Evolutionary conservation across 305 asterid genomes (phyloP).

Genomic region (Solanum aculeatissimum): DNA sequence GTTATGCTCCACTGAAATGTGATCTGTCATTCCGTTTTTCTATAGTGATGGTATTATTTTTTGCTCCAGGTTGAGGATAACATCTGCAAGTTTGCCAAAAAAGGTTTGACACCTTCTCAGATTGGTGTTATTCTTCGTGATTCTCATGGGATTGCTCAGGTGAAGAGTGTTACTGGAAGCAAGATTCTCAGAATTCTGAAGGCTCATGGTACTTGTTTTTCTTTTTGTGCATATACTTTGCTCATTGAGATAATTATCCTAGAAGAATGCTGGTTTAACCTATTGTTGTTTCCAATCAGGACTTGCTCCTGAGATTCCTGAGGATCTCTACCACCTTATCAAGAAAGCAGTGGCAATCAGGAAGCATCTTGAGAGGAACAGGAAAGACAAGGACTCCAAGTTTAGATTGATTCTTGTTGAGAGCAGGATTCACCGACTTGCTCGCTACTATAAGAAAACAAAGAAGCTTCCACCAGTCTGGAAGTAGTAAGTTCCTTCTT

Average conservation of each 20-base stretch:
- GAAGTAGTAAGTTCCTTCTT: constrained; percentile 12
- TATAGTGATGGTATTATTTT: background rate
- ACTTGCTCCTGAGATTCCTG: constrained; percentile 22
- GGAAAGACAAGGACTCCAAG: constrained; percentile 24
- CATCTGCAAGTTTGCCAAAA: constrained; percentile 25
- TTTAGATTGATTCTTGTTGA: constrained; percentile 21
- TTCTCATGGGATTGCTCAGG: constrained; percentile 24
- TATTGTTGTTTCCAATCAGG: background rate
- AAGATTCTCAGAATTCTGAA: constrained; percentile 18
- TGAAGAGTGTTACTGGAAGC: constrained; percentile 19
- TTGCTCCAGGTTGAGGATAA: constrained; percentile 15
- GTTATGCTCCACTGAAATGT: background rate
- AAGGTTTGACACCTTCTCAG: constrained; percentile 23
- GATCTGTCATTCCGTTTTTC: background rate
- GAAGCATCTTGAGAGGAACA: constrained; percentile 25
- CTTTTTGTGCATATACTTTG: background rate
- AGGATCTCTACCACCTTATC: constrained; percentile 18
- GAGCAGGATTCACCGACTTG: constrained; percentile 20
- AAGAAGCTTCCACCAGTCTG: constrained; percentile 28
- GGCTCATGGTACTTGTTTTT: constrained; percentile 11
- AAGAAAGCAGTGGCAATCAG: constrained; percentile 24
- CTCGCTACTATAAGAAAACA: constrained; percentile 29
- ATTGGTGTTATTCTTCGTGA: constrained; percentile 24
- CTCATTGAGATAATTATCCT: background rate
- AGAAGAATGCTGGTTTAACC: background rate